Evolutionary conservation across 2,329 filamentous ascomycete genomes (phyloP).

Genomic region (Fusarium duplospermum): DNA sequence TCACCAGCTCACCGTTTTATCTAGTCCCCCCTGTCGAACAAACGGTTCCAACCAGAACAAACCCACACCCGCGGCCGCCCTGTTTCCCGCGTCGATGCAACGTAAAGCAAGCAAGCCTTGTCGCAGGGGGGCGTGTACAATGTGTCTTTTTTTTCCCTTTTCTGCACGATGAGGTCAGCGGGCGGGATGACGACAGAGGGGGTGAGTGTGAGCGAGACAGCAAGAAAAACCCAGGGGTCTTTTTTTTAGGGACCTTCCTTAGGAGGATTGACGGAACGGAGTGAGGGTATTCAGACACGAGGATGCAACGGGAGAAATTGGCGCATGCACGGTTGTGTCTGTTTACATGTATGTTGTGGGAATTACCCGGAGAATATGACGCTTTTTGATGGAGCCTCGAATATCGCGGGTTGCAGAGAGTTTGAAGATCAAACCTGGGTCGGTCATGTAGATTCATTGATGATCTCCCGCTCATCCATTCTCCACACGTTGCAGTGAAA

Average conservation of each 20-base stretch:
- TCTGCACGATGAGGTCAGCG: constrained; percentile 47
- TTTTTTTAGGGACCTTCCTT: background rate
- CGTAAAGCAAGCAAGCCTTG: background rate
- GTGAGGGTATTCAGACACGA: constrained; percentile 6
- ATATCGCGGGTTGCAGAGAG: background rate
- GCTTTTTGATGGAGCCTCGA: background rate
- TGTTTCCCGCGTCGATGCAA: constrained; percentile 21
- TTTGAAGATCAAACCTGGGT: constrained; percentile 29
- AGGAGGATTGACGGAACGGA: background rate
- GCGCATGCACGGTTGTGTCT: constrained; percentile 12
- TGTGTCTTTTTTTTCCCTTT: background rate
- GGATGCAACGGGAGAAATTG: constrained; percentile 11
- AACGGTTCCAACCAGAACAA: constrained; percentile 13
- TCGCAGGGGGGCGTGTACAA: constrained; percentile 2
- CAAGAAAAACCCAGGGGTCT: background rate
- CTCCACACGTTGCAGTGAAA: constrained; percentile 23
- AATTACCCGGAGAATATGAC: constrained; percentile 13
- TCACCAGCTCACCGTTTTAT: background rate
- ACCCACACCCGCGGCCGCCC: constrained; percentile 31
- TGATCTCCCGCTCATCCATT: constrained; percentile 38
- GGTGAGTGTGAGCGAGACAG: background rate
- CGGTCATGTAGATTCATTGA: constrained; percentile 13
- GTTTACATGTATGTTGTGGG: constrained; percentile 7
- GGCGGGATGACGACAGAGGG: constrained; percentile 43
- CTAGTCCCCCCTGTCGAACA: background rate